Evolutionary conservation across 371 early-diverging fungal species (phyloP), one percentile per base, ranked within the genome.

Genomic region (Syncephalis fuscata): DNA sequence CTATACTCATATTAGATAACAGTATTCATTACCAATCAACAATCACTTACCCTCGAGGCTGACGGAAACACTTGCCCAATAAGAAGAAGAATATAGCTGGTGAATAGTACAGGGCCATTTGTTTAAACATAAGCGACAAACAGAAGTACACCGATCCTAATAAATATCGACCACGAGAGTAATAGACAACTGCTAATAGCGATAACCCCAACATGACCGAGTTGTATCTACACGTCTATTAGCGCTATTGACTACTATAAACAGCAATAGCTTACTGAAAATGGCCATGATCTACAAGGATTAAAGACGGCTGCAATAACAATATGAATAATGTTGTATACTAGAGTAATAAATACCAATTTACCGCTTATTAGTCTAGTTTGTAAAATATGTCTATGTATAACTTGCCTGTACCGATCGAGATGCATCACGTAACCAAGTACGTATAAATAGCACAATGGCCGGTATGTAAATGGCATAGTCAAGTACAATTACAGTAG

Each of bases 31-130:
- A 16, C 19, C 10, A 48, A 19, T n/a, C n/a, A n/a, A n/a, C n/a
- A n/a, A n/a, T n/a, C n/a, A n/a, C 25, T 22, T 39, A 48, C 56
- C 52, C 52, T 25, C 5, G 16, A 25, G 19, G 47, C 2, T 48
- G 20, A 40, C 48, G 23, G 21, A 78, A 63, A 50, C 88, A 90
- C 47, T 68, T 68, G 10, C 85, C 84, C 9, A 96, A 67, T 19
- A 96, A 67, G 56, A 70, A 92, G 16, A 75, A 74, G 60, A 96
- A 96, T 1, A 96, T 67, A 0, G 92, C 82, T 0, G 88, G 76
- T 0, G 97, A 72, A 62, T 80, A 94, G 58, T 88, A 96, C 14
- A 96, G 66, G 0, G 90, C 86, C 97, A 96, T 96, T 53, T 94
- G 94, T 62, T 96, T 96, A 57, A 91, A 96, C 44, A 72, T 65